A percentile compares a stretch with the other conserved stretches of the same genome.
phyloP scores from a whole-genome alignment of 1,139 yeast genomes.

The Waltiozyma sp. region DNA sequence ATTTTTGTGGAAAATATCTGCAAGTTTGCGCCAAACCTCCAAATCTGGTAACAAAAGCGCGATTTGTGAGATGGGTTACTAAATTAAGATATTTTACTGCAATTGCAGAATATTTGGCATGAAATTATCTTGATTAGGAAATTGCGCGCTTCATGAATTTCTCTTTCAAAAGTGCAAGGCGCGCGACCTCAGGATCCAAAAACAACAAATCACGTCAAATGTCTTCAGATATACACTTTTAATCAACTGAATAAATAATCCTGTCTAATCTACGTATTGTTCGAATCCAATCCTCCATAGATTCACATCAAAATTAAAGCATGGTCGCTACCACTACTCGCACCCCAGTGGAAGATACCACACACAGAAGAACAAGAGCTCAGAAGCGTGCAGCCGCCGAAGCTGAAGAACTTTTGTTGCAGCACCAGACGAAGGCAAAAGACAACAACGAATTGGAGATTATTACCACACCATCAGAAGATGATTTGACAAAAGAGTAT shows the following conservation, averaged over 20 bases:
- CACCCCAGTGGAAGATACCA: neutral
- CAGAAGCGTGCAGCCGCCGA: neutral
- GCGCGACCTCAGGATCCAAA: neutral
- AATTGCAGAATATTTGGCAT: neutral
- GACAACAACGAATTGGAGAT: neutral
- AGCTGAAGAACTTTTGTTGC: neutral
- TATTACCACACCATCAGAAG: neutral
- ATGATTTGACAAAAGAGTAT: neutral
- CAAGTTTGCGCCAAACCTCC: neutral
- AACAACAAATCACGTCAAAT: neutral
- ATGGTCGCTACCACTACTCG: neutral
- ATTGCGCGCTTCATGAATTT: neutral
- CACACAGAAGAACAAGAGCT: neutral
- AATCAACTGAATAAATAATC: too few species aligned
- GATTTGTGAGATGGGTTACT: neutral
- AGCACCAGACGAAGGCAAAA: neutral
- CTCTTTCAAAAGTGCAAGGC: neutral
- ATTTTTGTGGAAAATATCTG: neutral
- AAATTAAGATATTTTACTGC: neutral
- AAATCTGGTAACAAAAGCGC: neutral
- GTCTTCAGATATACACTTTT: neutral
- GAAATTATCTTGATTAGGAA: too few species aligned
- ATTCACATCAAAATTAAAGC: too few species aligned
- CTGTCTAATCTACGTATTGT: too few species aligned
- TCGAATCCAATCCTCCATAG: neutral